Evolutionary conservation across 2,329 filamentous ascomycete species (phyloP).

Genomic region (Aureobasidium musti): DNA sequence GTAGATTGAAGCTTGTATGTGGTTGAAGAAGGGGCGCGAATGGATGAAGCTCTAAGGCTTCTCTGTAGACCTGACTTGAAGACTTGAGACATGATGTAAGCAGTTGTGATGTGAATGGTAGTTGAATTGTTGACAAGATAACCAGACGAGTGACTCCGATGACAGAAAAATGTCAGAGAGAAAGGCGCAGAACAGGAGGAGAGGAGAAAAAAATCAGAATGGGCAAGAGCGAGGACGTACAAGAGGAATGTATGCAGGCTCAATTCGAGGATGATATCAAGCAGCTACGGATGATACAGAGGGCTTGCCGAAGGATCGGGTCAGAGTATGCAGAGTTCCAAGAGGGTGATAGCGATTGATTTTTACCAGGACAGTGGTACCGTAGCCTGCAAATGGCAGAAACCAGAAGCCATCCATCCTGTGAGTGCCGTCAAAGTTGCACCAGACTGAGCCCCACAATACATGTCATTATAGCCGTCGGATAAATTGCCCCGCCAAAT

Average conservation of each 20-base stretch:
- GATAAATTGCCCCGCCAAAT: slow-evolving; percentile 13
- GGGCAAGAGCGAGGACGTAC: slow-evolving; percentile 18
- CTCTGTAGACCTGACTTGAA: slow-evolving; percentile 21
- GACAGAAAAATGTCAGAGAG: background rate
- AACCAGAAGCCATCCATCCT: slow-evolving; percentile 24
- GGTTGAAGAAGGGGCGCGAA: background rate
- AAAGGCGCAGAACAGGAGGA: background rate
- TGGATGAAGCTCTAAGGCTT: slow-evolving; percentile 15
- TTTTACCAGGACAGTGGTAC: slow-evolving; percentile 28
- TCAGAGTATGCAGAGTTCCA: slow-evolving; percentile 14
- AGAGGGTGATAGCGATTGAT: slow-evolving; percentile 11
- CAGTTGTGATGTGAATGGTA: background rate
- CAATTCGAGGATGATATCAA: slow-evolving; percentile 26
- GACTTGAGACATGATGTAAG: slow-evolving; percentile 25
- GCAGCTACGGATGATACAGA: slow-evolving; percentile 20
- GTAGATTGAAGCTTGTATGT: slow-evolving; percentile 24
- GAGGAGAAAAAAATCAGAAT: background rate
- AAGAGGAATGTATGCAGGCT: slow-evolving; percentile 25
- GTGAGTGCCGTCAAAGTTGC: background rate
- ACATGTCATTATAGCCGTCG: slow-evolving; percentile 27
- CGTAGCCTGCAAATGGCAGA: slow-evolving; percentile 9
- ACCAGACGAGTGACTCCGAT: background rate
- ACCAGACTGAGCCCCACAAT: slow-evolving; percentile 1
- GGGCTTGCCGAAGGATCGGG: slow-evolving; percentile 4
- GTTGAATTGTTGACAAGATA: background rate